Conservation (phyloP, 78 protist species). For the Parvularia atlantis region DNA sequence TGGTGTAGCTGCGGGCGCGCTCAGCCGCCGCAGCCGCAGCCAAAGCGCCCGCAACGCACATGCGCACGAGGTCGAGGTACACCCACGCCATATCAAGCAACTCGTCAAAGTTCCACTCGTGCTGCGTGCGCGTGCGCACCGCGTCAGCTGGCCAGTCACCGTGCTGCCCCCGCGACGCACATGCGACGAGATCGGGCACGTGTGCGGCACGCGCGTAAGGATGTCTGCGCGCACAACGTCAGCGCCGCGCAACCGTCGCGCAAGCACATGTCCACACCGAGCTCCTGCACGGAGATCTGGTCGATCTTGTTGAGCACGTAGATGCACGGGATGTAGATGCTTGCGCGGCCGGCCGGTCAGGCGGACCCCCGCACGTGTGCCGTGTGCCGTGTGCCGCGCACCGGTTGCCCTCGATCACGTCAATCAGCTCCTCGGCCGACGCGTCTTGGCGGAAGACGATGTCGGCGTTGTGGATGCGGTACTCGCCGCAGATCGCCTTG, state of each 20-base stretch:
- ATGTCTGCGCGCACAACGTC: too few species aligned
- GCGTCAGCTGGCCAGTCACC: too few species aligned
- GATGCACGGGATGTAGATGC: slow-evolving; percentile 82
- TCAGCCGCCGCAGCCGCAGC: too few species aligned
- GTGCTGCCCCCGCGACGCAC: too few species aligned
- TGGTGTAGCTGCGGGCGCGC: slow-evolving; percentile 83
- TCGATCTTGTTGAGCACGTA: slow-evolving; percentile 97
- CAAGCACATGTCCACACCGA: background rate
- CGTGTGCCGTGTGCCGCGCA: background rate
- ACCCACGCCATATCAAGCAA: slow-evolving; percentile 89
- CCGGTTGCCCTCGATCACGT: slow-evolving; percentile 93
- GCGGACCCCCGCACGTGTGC: background rate
- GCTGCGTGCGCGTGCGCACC: slow-evolving; percentile 49
- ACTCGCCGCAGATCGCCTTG: slow-evolving; percentile 66
- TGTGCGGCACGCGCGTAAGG: slow-evolving; percentile 45
- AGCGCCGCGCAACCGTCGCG: too few species aligned
- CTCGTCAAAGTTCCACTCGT: slow-evolving; percentile 93
- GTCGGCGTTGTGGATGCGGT: slow-evolving; percentile 86
- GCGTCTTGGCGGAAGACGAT: slow-evolving; percentile 57
- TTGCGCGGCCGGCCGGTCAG: background rate
- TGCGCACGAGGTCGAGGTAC: slow-evolving; percentile 77
- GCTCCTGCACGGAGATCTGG: slow-evolving; percentile 84
- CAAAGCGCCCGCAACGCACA: slow-evolving; percentile 48
- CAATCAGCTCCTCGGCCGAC: slow-evolving; percentile 95
- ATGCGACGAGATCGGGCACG: slow-evolving; percentile 52